Conservation (phyloP, 164 flowering plant genomes). For the Umbilicus rupestris region DNA sequence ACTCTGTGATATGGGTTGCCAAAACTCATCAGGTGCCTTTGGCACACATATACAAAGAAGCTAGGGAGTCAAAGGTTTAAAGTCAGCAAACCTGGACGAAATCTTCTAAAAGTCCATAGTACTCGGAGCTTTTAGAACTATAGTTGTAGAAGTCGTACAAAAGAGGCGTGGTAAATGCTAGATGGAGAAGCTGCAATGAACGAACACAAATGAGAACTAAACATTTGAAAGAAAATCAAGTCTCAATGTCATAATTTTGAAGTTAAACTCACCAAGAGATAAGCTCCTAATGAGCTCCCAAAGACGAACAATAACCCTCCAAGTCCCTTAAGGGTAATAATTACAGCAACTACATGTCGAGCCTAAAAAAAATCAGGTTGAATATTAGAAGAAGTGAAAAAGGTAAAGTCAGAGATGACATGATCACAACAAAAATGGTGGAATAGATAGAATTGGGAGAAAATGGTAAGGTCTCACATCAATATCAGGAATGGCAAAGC, state of each 20-base stretch:
- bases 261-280: conserved; percentile 43
- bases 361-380: conserved; percentile 30
- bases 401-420: background rate
- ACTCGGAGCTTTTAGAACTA: conserved; percentile 13
- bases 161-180: conserved; percentile 25
- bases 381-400: too few relatives aligned
- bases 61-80: background rate
- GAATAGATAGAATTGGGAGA: background rate
- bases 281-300: conserved; percentile 68
- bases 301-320: conserved; percentile 69
- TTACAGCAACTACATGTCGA: conserved; percentile 33
- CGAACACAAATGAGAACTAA: background rate
- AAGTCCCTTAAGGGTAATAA: conserved; percentile 45
- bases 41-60: background rate
- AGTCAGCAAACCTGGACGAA: conserved; percentile 13
- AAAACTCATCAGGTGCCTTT: background rate
- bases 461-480: conserved; percentile 36
- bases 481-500: conserved; percentile 44
- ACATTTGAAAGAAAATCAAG: background rate
- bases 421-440: background rate
- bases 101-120: conserved; percentile 14
- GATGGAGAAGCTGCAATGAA: conserved; percentile 18
- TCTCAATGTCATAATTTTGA: background rate
- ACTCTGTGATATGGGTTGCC: conserved; percentile 16
- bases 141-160: conserved; percentile 43